Evolutionary conservation across 768 basidiomycete species (phyloP), one percentile per base, ranked within the genome.

Genomic region (Clavaria fumosa): DNA sequence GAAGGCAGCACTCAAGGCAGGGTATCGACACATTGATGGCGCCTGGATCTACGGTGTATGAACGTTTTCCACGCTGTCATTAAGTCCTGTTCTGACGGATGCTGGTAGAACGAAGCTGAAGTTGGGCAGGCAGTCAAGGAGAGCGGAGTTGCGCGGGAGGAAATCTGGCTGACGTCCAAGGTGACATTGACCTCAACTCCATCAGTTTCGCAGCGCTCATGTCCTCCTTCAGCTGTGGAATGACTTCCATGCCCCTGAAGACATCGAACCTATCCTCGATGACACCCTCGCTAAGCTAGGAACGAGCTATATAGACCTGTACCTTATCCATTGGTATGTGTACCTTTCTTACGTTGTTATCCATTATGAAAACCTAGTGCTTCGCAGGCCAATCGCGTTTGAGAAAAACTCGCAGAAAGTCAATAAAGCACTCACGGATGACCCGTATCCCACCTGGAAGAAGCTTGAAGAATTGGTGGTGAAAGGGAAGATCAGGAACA

Each of bases 371-470:
- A 6, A 12, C 20, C 5, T 10, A 22, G 24, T 34, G 14, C 15
- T 32, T 11, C 10, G 7, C 28, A 78, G 75, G 76, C 78, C 77
- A 0, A 55, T 79, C n/a, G 78, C 77, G 19, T 68, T 72, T 47
- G 70, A 70, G 45, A 70, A 73, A 40, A 68, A 62, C 23, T 64
- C 60, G 18, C 50, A 47, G 7, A 58, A 60, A 38, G 53, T 63
- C 28, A 52, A 78, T 41, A 67, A 75, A 39, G 63, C 64, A 4
- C 69, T 84, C 4, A 77, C 78, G 4, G 70, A 68, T 17, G 64
- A 84, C 48, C 72, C 80, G 1, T 77, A 79, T 48, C 75, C 75
- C 12, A 84, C 82, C 1, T 86, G 83, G 83, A 61, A 76, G 51
- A 82, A 73, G 44, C 70, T 86, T 34, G 83, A 86, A 50, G 70